A percentile compares a stretch with the other conserved stretches of the same genome.
These are phyloP conservation scores for Bryoglossum gracile DNA, from an alignment of 495 filamentous ascomycete species.

Conservation along the genomic window DNA sequence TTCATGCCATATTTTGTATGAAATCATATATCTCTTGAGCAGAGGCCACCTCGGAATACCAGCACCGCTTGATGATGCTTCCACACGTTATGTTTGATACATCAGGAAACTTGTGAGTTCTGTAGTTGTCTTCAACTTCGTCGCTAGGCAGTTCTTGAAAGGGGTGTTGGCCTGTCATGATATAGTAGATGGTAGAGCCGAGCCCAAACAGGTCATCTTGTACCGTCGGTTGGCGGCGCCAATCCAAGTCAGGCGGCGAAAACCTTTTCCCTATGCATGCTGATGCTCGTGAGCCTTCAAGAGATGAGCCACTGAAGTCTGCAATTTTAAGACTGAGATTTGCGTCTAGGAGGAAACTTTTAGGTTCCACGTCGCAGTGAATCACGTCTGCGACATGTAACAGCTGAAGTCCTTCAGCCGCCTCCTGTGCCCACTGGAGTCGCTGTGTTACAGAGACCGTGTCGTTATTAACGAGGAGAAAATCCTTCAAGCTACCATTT, in stretches of 20 bases:
- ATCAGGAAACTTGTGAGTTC: conserved; percentile 26
- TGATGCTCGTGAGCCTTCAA: conserved; percentile 24
- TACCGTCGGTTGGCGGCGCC: conserved; percentile 18
- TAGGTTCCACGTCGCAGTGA: conserved; percentile 28
- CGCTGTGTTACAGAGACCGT: conserved; percentile 14
- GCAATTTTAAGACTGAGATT: conserved; percentile 29
- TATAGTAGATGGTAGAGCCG: conserved; percentile 28
- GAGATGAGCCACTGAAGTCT: conserved; percentile 25
- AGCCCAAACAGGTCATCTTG: conserved; percentile 26
- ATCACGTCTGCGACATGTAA: conserved; percentile 25
- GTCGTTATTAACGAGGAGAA: conserved; percentile 21
- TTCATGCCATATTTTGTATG: neutral
- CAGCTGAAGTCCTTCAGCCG: conserved; percentile 24
- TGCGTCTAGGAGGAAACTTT: conserved; percentile 29
- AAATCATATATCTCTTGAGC: conserved; percentile 13
- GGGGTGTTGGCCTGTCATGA: conserved; percentile 23
- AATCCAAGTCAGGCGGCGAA: conserved; percentile 19
- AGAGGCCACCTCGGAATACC: conserved; percentile 1
- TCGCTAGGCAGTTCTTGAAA: conserved; percentile 25
- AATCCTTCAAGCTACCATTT: conserved; percentile 28
- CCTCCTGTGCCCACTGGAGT: conserved; percentile 25
- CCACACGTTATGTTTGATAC: conserved; percentile 24
- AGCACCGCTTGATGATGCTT: conserved; percentile 22
- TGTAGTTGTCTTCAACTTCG: conserved; percentile 25
- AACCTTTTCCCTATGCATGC: conserved; percentile 23